A percentile compares a stretch with the other conserved stretches of the same genome.
These are phyloP conservation scores for Nakaseomyces glabratus DNA, from an alignment of 1,139 yeast species.

Conservation along the genomic window DNA sequence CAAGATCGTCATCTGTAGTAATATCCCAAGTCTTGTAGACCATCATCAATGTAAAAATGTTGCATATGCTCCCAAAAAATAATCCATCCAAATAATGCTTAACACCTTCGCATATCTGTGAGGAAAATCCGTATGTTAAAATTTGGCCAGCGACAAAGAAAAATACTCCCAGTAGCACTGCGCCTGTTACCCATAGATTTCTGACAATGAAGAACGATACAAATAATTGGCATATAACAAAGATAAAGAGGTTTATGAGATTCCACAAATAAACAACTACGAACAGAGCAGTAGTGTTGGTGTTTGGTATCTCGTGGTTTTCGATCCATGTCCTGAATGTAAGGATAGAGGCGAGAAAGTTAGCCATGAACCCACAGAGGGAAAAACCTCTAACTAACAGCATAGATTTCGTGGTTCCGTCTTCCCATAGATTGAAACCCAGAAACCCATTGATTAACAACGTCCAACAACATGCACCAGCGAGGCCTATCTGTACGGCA, in stretches of 20 bases:
- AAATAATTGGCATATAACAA: slow-evolving; percentile 60
- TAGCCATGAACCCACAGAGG: slow-evolving; percentile 46
- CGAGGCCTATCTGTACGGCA: slow-evolving; percentile 65
- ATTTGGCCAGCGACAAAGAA: slow-evolving; percentile 80
- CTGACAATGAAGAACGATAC: slow-evolving; percentile 60
- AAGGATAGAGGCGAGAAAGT: slow-evolving; percentile 57
- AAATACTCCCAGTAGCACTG: slow-evolving; percentile 55
- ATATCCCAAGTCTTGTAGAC: slow-evolving; percentile 93
- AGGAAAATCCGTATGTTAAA: slow-evolving; percentile 58
- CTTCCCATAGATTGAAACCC: slow-evolving; percentile 90
- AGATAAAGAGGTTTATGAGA: slow-evolving; percentile 53
- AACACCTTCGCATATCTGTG: slow-evolving; percentile 55
- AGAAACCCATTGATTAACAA: slow-evolving; percentile 66
- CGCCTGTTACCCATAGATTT: slow-evolving; percentile 84
- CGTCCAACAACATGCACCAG: slow-evolving; percentile 62
- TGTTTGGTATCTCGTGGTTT: slow-evolving; percentile 19
- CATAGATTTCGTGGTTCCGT: slow-evolving; percentile 66
- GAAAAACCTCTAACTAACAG: slow-evolving; percentile 45
- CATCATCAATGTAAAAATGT: slow-evolving; percentile 84
- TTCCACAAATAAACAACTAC: slow-evolving; percentile 62
- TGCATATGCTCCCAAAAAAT: slow-evolving; percentile 74
- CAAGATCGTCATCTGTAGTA: slow-evolving; percentile 92
- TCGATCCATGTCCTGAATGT: slow-evolving; percentile 66
- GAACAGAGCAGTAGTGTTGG: slow-evolving; percentile 56
- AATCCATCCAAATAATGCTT: slow-evolving; percentile 87